A percentile compares a stretch with the other conserved stretches of the same genome.
Conservation (phyloP, 2,329 filamentous ascomycete genomes). For the Trichoderma sp. region DNA sequence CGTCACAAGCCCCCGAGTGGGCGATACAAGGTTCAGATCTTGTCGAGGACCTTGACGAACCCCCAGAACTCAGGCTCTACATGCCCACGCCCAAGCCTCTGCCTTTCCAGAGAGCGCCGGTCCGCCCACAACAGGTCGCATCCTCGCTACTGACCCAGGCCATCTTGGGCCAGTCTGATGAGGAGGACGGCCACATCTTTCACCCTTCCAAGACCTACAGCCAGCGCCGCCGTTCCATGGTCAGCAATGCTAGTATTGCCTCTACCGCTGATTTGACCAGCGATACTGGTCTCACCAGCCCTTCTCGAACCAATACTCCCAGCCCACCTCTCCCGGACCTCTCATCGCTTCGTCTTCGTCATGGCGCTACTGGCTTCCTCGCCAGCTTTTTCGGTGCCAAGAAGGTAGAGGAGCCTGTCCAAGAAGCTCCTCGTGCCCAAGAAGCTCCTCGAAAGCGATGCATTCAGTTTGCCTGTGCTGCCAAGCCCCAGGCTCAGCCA, state of each 20-base stretch:
- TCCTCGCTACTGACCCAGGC: conserved; percentile 87
- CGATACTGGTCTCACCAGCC: conserved; percentile 87
- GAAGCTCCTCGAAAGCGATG: conserved; percentile 69
- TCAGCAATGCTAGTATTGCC: conserved; percentile 76
- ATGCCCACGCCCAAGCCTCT: conserved; percentile 39
- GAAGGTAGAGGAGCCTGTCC: conserved; percentile 44
- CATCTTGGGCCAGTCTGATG: conserved; percentile 67
- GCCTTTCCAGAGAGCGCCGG: conserved; percentile 49
- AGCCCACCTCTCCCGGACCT: conserved; percentile 77
- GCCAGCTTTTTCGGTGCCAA: conserved; percentile 28
- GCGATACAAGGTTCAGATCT: conserved; percentile 57
- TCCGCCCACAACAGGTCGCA: conserved; percentile 56
- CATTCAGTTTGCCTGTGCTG: conserved; percentile 87
- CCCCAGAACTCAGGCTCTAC: conserved; percentile 63
- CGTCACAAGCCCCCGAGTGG: conserved; percentile 36
- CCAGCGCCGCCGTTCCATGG: conserved; percentile 63
- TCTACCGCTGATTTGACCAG: conserved; percentile 94
- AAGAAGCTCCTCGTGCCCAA: conserved; percentile 46
- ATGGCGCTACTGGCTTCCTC: conserved; percentile 31
- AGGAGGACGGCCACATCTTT: conserved; percentile 46
- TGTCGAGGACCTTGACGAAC: conserved; percentile 80
- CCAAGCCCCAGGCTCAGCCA: conserved; percentile 55
- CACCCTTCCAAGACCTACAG: conserved; percentile 40
- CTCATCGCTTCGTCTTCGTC: conserved; percentile 45
- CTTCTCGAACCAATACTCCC: conserved; percentile 81